Evolutionary conservation across 2,329 filamentous ascomycete genomes (phyloP).

Genomic region (Arthrobotrys pseudoclavata): DNA sequence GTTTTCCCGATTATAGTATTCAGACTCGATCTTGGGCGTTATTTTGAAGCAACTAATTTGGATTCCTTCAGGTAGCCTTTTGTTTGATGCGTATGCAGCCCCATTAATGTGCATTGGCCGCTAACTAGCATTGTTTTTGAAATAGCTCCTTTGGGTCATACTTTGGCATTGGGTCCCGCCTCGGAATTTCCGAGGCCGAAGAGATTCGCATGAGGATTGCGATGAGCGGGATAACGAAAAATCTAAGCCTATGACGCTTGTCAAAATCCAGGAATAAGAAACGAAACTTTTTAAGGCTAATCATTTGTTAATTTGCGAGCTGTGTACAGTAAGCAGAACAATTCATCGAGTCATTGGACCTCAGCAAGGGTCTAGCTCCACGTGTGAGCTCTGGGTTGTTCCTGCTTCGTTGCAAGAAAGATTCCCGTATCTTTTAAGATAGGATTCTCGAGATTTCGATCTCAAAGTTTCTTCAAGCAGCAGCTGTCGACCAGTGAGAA

Average conservation of each 20-base stretch:
- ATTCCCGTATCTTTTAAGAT: constrained; percentile 1
- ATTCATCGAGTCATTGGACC: constrained; percentile 6
- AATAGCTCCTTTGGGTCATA: constrained; percentile 8
- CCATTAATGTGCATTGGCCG: not conserved
- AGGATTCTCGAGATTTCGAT: constrained; percentile 14
- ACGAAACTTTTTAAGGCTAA: not conserved
- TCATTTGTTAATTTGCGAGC: not conserved
- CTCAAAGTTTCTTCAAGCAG: not conserved
- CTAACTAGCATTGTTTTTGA: constrained; percentile 7
- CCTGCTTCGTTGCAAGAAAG: not conserved
- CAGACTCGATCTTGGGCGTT: constrained; percentile 10
- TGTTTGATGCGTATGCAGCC: not conserved
- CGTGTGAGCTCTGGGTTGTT: constrained; percentile 18
- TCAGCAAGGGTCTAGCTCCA: constrained; percentile 20
- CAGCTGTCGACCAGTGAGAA: constrained; percentile 32
- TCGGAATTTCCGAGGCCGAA: constrained; percentile 15
- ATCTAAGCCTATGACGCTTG: not conserved
- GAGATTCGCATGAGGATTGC: not conserved
- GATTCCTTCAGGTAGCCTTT: constrained; percentile 5
- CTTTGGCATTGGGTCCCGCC: not conserved
- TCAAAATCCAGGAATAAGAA: constrained; percentile 6
- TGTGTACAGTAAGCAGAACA: not conserved
- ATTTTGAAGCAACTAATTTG: constrained; percentile 21
- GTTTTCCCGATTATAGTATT: constrained; percentile 17
- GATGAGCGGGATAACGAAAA: not conserved